Evolutionary conservation across 2,329 filamentous ascomycete species (phyloP).

Genomic region (Massarina eburnea): DNA sequence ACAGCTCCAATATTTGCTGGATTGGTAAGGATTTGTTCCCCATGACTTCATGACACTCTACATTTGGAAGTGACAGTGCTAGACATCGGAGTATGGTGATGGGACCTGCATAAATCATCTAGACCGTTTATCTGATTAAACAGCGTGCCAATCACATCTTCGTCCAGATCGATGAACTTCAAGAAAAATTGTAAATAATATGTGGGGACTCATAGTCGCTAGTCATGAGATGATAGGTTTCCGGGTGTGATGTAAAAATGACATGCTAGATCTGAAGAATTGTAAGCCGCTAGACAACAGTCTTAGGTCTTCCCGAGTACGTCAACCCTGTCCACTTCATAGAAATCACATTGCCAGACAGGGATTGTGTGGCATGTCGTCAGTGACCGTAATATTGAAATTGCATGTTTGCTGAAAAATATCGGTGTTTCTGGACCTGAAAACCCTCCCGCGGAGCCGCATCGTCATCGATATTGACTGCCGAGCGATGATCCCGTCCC

Average conservation of each 20-base stretch:
- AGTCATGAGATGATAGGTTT: too few species aligned
- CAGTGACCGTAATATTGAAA: background rate
- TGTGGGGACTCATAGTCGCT: slow-evolving; percentile 22
- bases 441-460: slow-evolving; percentile 1
- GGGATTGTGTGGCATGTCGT: background rate
- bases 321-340: background rate
- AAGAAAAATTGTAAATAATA: slow-evolving; percentile 6
- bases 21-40: slow-evolving; percentile 8
- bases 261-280: slow-evolving; percentile 23
- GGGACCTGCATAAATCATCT: slow-evolving; percentile 4
- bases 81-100: background rate
- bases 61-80: slow-evolving; percentile 22
- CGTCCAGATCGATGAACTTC: background rate
- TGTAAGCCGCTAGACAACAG: slow-evolving; percentile 32
- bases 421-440: slow-evolving; percentile 1
- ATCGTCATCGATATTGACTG: slow-evolving; percentile 4
- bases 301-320: background rate
- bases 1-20: slow-evolving; percentile 18
- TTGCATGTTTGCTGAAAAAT: slow-evolving; percentile 4
- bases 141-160: slow-evolving; percentile 4
- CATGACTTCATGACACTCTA: slow-evolving; percentile 42
- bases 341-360: background rate
- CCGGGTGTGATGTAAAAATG: slow-evolving; percentile 36
- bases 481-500: background rate
- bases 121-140: background rate